These are phyloP conservation scores for Rhizophagus clarus DNA, from an alignment of 192 early-diverging fungal species.

Conservation along the genomic window DNA sequence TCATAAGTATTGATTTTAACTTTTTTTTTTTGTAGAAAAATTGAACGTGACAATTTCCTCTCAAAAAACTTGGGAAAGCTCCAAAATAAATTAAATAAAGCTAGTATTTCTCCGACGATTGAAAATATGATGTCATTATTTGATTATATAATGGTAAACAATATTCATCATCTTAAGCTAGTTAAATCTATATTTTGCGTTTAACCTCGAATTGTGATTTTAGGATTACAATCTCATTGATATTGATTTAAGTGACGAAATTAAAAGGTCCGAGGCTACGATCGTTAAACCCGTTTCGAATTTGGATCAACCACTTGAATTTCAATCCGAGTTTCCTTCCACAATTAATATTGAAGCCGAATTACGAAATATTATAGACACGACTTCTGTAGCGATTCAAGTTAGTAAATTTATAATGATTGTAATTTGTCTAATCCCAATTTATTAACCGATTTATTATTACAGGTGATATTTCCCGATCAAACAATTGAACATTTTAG, in stretches of 20 bases:
- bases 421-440: neutral
- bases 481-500: constrained; percentile 19
- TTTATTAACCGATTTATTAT: neutral
- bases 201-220: neutral
- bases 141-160: constrained; percentile 2
- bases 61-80: neutral
- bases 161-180: neutral
- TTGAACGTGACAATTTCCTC: neutral
- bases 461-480: constrained; percentile 21
- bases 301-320: neutral
- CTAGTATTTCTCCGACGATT: neutral
- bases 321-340: constrained; percentile 7
- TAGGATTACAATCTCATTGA: neutral
- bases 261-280: constrained; percentile 14
- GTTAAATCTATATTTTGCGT: no score
- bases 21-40: neutral
- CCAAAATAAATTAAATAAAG: neutral
- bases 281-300: constrained; percentile 6
- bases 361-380: constrained; percentile 3
- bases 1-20: neutral
- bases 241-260: neutral
- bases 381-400: neutral
- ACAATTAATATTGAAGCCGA: constrained; percentile 14
- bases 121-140: constrained; percentile 16
- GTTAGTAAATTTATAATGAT: neutral